These are phyloP conservation scores for Aspergillus sp. DNA, from an alignment of 2,329 filamentous ascomycete species.

Conservation along the genomic window DNA sequence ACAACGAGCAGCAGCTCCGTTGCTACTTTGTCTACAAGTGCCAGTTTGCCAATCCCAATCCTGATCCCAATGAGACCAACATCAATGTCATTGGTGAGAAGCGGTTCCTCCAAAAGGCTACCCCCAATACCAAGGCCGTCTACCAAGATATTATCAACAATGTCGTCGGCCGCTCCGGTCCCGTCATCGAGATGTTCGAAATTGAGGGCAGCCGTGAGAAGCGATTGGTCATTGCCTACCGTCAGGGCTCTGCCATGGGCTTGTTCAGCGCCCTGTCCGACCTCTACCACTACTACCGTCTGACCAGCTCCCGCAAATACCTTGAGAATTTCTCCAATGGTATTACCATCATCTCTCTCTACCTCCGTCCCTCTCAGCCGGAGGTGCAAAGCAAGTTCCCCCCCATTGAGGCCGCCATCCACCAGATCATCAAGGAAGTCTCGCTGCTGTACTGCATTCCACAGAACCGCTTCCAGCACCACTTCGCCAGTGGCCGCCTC, in stretches of 20 bases:
- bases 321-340: slow-evolving; percentile 99
- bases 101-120: slow-evolving; percentile 92
- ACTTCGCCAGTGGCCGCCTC: slow-evolving; percentile 78
- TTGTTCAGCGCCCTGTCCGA: slow-evolving; percentile 94
- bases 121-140: slow-evolving; percentile 87
- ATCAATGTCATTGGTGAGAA: slow-evolving; percentile 88
- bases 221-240: slow-evolving; percentile 89
- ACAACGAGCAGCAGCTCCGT: slow-evolving; percentile 73
- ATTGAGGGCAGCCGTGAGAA: slow-evolving; percentile 89
- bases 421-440: slow-evolving; percentile 98
- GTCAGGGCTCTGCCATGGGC: slow-evolving; percentile 82
- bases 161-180: slow-evolving; percentile 76
- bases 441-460: slow-evolving; percentile 96
- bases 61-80: slow-evolving; percentile 70
- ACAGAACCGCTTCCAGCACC: slow-evolving; percentile 87
- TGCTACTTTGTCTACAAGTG: slow-evolving; percentile 99
- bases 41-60: slow-evolving; percentile 72
- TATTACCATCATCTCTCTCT: slow-evolving; percentile 93
- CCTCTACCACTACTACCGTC: slow-evolving; percentile 96
- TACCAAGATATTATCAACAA: slow-evolving; percentile 90
- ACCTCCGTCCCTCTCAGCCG: slow-evolving; percentile 66
- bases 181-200: slow-evolving; percentile 96
- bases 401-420: slow-evolving; percentile 86
- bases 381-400: slow-evolving; percentile 55
- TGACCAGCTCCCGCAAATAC: slow-evolving; percentile 94